Conservation (phyloP, 2,329 filamentous ascomycete species). For the Podosphaera aphanis region DNA sequence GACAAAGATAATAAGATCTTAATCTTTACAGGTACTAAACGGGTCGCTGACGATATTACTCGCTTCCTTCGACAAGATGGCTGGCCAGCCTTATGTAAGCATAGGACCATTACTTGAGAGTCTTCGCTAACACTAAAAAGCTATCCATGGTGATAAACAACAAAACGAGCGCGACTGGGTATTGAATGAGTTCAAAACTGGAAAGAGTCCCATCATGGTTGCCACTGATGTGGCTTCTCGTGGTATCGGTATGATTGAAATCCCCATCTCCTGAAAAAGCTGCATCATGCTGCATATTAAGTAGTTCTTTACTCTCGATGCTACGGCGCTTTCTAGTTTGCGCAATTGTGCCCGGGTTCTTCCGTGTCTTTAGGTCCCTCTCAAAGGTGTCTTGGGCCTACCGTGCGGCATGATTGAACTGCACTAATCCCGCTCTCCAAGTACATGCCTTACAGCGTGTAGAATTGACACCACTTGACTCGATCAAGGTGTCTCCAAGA, state of each 20-base stretch:
- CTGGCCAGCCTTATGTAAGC: conserved; percentile 87
- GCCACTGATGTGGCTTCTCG: conserved; percentile 98
- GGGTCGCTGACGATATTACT: conserved; percentile 92
- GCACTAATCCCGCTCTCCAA: conserved; percentile 58
- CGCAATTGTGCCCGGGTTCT: conserved; percentile 80
- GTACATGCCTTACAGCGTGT: conserved; percentile 42
- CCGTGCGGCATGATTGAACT: conserved; percentile 43
- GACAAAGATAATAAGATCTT: conserved; percentile 86
- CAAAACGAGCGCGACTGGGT: conserved; percentile 99
- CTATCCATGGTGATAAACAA: conserved; percentile 97
- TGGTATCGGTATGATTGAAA: conserved; percentile 97
- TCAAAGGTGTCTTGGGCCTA: conserved; percentile 71
- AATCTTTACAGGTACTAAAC: conserved; percentile 84
- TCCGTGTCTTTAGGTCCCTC: conserved; percentile 62
- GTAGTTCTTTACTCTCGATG: conserved; percentile 77
- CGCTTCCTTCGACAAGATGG: conserved; percentile 92
- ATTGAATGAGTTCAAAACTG: conserved; percentile 96
- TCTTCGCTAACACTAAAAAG: conserved; percentile 29
- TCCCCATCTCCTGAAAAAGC: conserved; percentile 23
- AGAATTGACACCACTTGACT: conserved; percentile 60
- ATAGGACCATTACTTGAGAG: conserved; percentile 19
- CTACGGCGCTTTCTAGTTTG: conserved; percentile 70
- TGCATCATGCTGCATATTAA: conserved; percentile 33
- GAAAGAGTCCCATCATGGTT: conserved; percentile 99
- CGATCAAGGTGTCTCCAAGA: conserved; percentile 57